phyloP scores from a whole-genome alignment of 75 land plant genomes.

The Sequoia sempervirens region DNA sequence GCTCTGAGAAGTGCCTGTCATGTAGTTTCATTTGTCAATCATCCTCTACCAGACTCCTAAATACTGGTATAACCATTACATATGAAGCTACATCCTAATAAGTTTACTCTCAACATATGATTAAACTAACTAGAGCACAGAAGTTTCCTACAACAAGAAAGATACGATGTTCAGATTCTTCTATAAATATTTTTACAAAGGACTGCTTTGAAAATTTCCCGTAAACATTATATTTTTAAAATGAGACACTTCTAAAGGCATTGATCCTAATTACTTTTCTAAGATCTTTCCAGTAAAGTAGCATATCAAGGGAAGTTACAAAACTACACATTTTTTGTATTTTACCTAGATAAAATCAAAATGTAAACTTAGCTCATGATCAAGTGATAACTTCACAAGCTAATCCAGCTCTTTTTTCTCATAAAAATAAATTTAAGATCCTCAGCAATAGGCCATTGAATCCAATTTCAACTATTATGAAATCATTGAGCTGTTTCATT shows the following conservation, averaged over 20 bases:
- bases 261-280: background rate
- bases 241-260: background rate
- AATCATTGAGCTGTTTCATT: background rate
- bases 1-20: constrained; percentile 82
- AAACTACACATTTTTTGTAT: background rate
- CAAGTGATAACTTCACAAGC: background rate
- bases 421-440: background rate
- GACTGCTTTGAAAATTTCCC: background rate
- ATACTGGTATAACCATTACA: background rate
- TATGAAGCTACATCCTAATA: background rate
- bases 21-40: constrained; percentile 10
- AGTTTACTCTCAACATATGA: background rate
- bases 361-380: background rate
- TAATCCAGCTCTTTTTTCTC: background rate
- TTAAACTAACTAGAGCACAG: background rate
- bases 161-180: background rate
- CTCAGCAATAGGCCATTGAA: background rate
- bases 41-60: constrained; percentile 6
- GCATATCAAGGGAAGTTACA: background rate
- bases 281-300: background rate
- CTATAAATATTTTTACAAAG: constrained; percentile 1
- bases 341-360: background rate
- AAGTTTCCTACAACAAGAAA: background rate
- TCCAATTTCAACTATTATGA: background rate
- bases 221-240: background rate